These are phyloP conservation scores for Pisolithus thermaeus DNA, from an alignment of 1,284 basidiomycete species.

Conservation along the genomic window DNA sequence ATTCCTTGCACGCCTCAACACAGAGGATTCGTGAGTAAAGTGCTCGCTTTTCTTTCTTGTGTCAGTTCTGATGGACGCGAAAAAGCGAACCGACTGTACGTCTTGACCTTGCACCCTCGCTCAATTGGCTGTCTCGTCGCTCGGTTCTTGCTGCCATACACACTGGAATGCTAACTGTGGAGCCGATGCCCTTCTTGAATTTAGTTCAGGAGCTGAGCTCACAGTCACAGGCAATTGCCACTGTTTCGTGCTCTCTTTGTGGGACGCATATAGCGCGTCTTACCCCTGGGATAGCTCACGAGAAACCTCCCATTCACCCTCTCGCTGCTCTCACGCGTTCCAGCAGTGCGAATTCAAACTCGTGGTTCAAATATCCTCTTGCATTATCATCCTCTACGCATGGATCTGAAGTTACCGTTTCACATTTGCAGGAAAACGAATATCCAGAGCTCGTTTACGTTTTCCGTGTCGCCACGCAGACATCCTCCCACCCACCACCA, in stretches of 20 bases:
- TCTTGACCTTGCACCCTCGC: slow-evolving; percentile 87
- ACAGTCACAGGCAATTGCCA: slow-evolving; percentile 26
- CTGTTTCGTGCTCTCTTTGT: slow-evolving; percentile 68
- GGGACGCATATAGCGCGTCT: slow-evolving; percentile 48
- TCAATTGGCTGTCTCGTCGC: slow-evolving; percentile 90
- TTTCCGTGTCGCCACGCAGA: slow-evolving; percentile 45
- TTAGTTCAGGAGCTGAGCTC: slow-evolving; percentile 47
- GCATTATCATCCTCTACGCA: slow-evolving; percentile 25
- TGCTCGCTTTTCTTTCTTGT: slow-evolving; percentile 2
- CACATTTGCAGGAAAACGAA: slow-evolving; percentile 25
- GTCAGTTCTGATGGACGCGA: slow-evolving; percentile 6
- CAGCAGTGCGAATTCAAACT: slow-evolving; percentile 25
- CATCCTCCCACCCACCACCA: slow-evolving; percentile 26
- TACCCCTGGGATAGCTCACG: slow-evolving; percentile 13
- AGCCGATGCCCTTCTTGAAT: slow-evolving; percentile 63
- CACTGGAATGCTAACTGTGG: slow-evolving; percentile 83
- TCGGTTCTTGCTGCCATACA: slow-evolving; percentile 86
- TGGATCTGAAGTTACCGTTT: slow-evolving; percentile 20
- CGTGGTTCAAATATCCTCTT: slow-evolving; percentile 57
- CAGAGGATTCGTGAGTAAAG: slow-evolving; percentile 82
- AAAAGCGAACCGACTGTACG: slow-evolving; percentile 86
- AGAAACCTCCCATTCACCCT: slow-evolving; percentile 12
- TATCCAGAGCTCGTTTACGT: slow-evolving; percentile 49
- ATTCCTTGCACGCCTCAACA: slow-evolving; percentile 76
- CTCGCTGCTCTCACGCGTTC: slow-evolving; percentile 16